Conservation (phyloP, 192 early-diverging fungal species). For the Coemansia asiatica region DNA sequence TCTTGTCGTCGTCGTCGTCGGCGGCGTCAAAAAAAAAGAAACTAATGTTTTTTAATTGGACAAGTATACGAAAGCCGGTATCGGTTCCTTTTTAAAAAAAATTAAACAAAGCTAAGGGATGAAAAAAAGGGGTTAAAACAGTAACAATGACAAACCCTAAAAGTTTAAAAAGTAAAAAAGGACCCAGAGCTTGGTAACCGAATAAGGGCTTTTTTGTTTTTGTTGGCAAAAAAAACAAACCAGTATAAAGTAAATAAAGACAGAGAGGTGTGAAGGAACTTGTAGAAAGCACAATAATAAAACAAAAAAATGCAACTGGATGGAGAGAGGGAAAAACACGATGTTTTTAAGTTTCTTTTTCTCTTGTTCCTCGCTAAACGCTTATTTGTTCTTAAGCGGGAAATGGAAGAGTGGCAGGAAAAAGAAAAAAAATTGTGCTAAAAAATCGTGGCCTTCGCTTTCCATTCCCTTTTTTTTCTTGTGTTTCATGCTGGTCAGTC, state of each 20-base stretch:
- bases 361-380: background rate
- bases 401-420: background rate
- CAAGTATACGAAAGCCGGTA: background rate
- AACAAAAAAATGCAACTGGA: background rate
- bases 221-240: background rate
- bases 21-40: background rate
- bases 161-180: background rate
- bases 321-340: background rate
- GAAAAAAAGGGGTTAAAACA: background rate
- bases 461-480: slow-evolving; percentile 1
- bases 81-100: background rate
- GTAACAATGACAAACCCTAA: background rate
- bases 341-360: background rate
- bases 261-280: background rate
- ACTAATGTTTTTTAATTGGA: background rate
- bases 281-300: background rate
- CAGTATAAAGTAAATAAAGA: background rate
- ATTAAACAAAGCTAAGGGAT: background rate
- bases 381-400: background rate
- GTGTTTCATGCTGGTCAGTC: background rate
- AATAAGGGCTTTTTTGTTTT: background rate
- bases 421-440: slow-evolving; percentile 13
- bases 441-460: slow-evolving; percentile 9
- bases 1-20: too few species aligned
- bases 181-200: background rate